A percentile compares a stretch with the other conserved stretches of the same genome.
These are phyloP conservation scores for Lentinula novae-zelandiae DNA, from an alignment of 1,284 basidiomycete genomes.

Conservation along the genomic window DNA sequence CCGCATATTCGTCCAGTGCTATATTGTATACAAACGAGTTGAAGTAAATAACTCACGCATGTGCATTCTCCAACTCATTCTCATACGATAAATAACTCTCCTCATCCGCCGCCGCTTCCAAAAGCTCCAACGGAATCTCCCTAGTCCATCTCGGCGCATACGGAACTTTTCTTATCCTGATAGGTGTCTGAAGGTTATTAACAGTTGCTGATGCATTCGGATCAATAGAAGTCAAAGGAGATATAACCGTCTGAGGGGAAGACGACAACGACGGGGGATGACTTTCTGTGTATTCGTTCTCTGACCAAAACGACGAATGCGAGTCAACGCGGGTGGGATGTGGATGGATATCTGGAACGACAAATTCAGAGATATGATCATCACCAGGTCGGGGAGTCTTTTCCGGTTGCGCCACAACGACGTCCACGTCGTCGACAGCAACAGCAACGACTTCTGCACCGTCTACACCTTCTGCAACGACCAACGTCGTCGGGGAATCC, in stretches of 20 bases:
- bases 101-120: conserved; percentile 80
- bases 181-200: no score
- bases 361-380: no score
- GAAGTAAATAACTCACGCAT: conserved; percentile 3
- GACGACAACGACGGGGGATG: neutral
- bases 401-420: no score
- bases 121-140: conserved; percentile 70
- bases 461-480: conserved; percentile 3
- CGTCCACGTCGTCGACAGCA: no score
- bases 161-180: neutral
- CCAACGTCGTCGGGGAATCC: neutral
- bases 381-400: no score
- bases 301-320: conserved; percentile 1
- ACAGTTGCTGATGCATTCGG: no score
- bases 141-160: conserved; percentile 57
- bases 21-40: no score
- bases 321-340: neutral
- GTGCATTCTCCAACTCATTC: conserved; percentile 24
- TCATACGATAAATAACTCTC: conserved; percentile 63
- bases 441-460: neutral
- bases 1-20: no score
- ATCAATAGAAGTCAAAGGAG: no score
- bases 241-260: neutral
- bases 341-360: neutral
- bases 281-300: neutral